A percentile compares a stretch with the other conserved stretches of the same genome.
Conservation (phyloP, 2,329 filamentous ascomycete species). For the Pezicula neosporulosa region DNA sequence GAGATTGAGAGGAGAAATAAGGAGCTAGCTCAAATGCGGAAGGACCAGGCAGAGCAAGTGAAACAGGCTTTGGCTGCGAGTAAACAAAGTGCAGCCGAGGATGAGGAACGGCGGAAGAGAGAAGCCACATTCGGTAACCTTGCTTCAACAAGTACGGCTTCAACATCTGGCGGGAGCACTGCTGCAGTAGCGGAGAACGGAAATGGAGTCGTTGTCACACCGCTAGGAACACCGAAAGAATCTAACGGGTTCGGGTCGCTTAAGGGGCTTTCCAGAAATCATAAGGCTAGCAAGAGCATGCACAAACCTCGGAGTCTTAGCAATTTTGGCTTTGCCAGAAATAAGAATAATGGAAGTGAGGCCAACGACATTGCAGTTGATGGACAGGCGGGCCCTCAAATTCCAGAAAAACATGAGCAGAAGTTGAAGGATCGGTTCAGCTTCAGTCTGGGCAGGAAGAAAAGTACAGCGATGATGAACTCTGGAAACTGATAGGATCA, state of each 20-base stretch:
- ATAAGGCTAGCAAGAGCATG: constrained; percentile 74
- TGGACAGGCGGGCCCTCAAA: constrained; percentile 20
- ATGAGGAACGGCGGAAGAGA: constrained; percentile 55
- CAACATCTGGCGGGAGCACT: not conserved
- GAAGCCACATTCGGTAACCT: constrained; percentile 30
- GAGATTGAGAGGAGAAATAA: constrained; percentile 39
- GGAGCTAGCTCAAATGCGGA: constrained; percentile 25
- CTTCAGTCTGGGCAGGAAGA: constrained; percentile 66
- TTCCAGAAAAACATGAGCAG: constrained; percentile 43
- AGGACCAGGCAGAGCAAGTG: constrained; percentile 49
- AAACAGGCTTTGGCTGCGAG: constrained; percentile 56
- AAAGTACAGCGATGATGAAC: constrained; percentile 49
- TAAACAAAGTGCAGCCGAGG: constrained; percentile 52
- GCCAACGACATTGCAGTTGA: constrained; percentile 20
- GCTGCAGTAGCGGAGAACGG: constrained; percentile 1
- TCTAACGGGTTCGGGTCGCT: constrained; percentile 36
- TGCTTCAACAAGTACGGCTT: not conserved
- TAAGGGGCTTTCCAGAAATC: constrained; percentile 47
- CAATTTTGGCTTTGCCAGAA: constrained; percentile 65
- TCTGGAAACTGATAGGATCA: constrained; percentile 18
- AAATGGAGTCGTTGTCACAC: constrained; percentile 14
- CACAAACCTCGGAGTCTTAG: constrained; percentile 50
- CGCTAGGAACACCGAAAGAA: constrained; percentile 14
- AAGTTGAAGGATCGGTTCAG: constrained; percentile 60
- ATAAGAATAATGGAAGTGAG: constrained; percentile 35